Evolutionary conservation across 345 rosid species (phyloP), one percentile per base, ranked within the genome.

Genomic region (Gossypium rotundifolium): DNA sequence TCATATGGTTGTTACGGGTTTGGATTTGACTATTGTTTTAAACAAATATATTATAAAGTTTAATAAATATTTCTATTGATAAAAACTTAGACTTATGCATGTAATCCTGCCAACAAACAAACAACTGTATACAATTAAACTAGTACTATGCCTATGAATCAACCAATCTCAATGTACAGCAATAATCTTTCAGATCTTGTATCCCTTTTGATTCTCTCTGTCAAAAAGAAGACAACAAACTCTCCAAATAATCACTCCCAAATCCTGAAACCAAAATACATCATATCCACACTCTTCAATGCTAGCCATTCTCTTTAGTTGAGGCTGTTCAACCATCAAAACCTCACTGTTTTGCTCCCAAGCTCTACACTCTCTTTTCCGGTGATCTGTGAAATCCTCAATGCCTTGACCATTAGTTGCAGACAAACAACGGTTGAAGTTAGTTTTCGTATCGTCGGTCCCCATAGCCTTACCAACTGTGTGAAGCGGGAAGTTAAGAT

Each of bases 171-270:
- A 2, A 18, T 65, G 4, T 23, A 67, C 55, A 23, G 16, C 22
- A 5, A n/a, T 66, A 45, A 45, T 46, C 54, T 46, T 22, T 22
- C 40, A 23, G 8, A 46, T 67, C 38, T 33, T 33, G 38, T 33
- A 33, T 33, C 38, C 38, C 22, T 38, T 63, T 53, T 2, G 58
- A 53, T 53, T 53, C 11, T 17, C 22, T 18, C 9, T 25, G 70
- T 85, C 82, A 93, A 7, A 81, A 84, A 13, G 89, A 87, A 51
- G 91, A 81, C 51, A 90, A 74, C 77, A 91, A 79, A 71, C 75
- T 85, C 18, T 91, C 91, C 83, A 91, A 76, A 77, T 80, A 91
- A 75, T 88, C 97, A 83, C 80, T 84, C 17, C 98, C 70, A 91
- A 45, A 54, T 91, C 94, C 81, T 88, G 83, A 70, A 93, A 84